Percentiles rank a stretch among this genome's conserved stretches.
phyloP scores from a whole-genome alignment of 2,329 filamentous ascomycete genomes.

The Thielaviopsis ethacetica region DNA sequence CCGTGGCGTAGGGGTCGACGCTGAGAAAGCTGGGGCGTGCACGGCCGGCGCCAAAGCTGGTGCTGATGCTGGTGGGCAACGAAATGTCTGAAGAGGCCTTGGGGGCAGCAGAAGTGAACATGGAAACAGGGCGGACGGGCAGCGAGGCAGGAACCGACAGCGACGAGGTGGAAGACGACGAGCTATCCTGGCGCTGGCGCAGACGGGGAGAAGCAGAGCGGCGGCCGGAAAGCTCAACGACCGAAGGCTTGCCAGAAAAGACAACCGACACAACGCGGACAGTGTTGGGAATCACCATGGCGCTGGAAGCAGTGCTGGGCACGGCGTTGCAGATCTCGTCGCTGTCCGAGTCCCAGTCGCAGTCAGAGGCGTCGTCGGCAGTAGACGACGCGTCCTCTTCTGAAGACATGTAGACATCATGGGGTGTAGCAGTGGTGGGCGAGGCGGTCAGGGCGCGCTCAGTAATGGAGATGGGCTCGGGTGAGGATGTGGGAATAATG shows the following conservation, averaged over 20 bases:
- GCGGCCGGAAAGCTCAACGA: slow-evolving; percentile 30
- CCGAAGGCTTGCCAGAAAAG: slow-evolving; percentile 41
- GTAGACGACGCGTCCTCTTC: slow-evolving; percentile 50
- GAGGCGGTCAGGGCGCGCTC: slow-evolving; percentile 15
- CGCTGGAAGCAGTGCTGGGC: slow-evolving; percentile 12
- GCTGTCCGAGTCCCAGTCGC: slow-evolving; percentile 31
- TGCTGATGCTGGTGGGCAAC: neutral
- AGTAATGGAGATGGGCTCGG: neutral
- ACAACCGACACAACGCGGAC: slow-evolving; percentile 43
- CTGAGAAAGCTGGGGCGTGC: slow-evolving; percentile 31
- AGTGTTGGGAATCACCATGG: slow-evolving; percentile 25
- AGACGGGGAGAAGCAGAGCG: slow-evolving; percentile 19
- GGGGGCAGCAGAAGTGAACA: slow-evolving; percentile 3
- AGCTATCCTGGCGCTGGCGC: slow-evolving; percentile 17
- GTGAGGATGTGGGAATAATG: slow-evolving; percentile 16
- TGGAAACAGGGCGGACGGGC: slow-evolving; percentile 7
- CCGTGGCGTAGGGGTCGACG: slow-evolving; percentile 36
- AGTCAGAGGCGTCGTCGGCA: slow-evolving; percentile 42
- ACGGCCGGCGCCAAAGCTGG: neutral
- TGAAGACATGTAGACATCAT: slow-evolving; percentile 47
- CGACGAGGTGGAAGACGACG: slow-evolving; percentile 14
- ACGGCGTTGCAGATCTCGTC: slow-evolving; percentile 14
- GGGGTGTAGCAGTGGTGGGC: slow-evolving; percentile 23
- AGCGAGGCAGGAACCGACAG: slow-evolving; percentile 18
- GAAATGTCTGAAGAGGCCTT: slow-evolving; percentile 12